phyloP scores from a whole-genome alignment of 2,329 filamentous ascomycete genomes.

The Lasiodiplodia sp. region DNA sequence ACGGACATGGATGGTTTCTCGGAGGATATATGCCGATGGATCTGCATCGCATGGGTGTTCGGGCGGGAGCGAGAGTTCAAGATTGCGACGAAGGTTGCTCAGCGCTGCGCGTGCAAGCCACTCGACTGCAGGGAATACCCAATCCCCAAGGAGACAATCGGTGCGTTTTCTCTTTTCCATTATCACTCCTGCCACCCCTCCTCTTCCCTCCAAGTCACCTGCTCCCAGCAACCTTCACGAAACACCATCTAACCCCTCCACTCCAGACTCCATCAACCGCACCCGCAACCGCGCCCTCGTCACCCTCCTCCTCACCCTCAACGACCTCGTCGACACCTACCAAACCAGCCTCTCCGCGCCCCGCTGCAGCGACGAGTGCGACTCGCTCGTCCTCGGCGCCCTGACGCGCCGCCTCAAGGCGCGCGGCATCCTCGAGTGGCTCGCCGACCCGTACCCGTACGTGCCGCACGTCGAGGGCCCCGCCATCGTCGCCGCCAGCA shows the following conservation, averaged over 20 bases:
- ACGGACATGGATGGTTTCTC: neutral
- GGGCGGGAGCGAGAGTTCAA: neutral
- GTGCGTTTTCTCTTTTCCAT: neutral
- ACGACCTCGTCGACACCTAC: neutral
- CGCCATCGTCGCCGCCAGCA: neutral
- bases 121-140: neutral
- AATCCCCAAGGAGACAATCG: neutral
- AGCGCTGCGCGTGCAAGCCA: neutral
- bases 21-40: neutral
- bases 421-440: neutral
- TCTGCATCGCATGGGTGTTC: neutral
- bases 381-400: neutral
- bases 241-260: no score
- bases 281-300: neutral
- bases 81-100: neutral
- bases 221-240: no score
- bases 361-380: slow-evolving; percentile 3
- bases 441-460: neutral
- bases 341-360: neutral
- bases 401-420: neutral
- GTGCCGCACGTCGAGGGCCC: neutral
- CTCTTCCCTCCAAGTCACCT: neutral
- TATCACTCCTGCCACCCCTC: neutral
- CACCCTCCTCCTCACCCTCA: neutral
- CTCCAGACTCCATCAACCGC: neutral